phyloP scores from a whole-genome alignment of 768 basidiomycete genomes.

The Boletus insuetus region DNA sequence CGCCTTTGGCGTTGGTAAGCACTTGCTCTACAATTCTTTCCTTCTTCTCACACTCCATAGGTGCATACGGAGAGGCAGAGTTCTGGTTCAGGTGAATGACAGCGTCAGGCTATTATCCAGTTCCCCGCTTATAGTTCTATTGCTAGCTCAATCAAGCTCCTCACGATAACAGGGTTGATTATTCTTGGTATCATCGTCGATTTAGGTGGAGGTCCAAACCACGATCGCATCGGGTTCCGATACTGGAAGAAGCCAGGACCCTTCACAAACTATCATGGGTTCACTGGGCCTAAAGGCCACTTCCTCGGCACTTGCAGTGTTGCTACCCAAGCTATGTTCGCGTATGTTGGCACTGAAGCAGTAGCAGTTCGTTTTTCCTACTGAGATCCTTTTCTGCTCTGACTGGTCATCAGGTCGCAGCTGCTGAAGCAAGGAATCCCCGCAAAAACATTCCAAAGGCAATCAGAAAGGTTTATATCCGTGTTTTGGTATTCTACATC shows the following conservation, averaged over 20 bases:
- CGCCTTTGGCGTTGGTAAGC: neutral
- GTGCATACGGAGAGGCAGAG: slow-evolving; percentile 6
- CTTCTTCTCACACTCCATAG: neutral
- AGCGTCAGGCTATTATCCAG: too few species aligned
- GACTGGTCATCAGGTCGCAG: neutral
- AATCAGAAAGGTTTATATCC: slow-evolving; percentile 1
- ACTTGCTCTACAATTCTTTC: neutral
- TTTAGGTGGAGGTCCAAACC: slow-evolving; percentile 1
- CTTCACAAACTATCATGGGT: neutral
- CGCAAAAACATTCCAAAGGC: slow-evolving; percentile 1
- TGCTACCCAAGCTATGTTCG: slow-evolving; percentile 1
- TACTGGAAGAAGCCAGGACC: slow-evolving; percentile 39
- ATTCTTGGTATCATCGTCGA: slow-evolving; percentile 5
- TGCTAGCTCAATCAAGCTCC: slow-evolving; percentile 1
- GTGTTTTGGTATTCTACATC: slow-evolving; percentile 3
- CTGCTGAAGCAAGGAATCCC: slow-evolving; percentile 6
- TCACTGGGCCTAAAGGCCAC: neutral
- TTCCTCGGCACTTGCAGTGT: slow-evolving; percentile 4
- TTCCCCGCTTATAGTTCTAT: neutral
- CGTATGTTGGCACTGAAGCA: slow-evolving; percentile 2
- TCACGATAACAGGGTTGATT: neutral
- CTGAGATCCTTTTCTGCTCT: neutral
- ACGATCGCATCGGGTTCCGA: slow-evolving; percentile 24
- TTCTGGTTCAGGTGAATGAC: slow-evolving; percentile 3
- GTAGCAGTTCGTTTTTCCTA: neutral